Evolutionary conservation across 495 filamentous ascomycete genomes (phyloP), one percentile per base, ranked within the genome.

Genomic region (Penicilliopsis zonata): DNA sequence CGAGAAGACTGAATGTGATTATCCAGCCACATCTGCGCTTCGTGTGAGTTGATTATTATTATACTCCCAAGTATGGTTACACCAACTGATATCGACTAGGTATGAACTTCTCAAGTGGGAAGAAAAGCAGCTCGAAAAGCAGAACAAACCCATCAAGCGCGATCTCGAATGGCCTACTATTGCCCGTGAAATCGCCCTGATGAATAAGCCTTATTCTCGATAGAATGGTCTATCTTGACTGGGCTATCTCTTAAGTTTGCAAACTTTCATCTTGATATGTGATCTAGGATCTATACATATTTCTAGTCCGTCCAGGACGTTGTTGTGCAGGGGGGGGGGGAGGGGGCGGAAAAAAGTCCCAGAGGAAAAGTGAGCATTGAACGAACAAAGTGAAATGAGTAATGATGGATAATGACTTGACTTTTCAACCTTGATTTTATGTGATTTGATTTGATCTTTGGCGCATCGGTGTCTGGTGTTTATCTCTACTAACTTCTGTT

Each of bases 151-250:
- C 1, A 40, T 71, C 5, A 75, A 70, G 40, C 70, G 87, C 24
- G 86, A 95, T 44, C 63, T 94, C 23, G 90, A 98, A 57, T 98
- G 90, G 90, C 64, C 72, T 5, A 83, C 80, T 28, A 76, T 95
- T 41, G 74, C 85, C 3, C 68, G 86, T 18, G 90, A 96, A 62
- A 81, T 98, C 35, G 88, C 90, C 1, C 65, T 82, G 13, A 88
- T 98, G 84, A 98, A 98, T 52, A 80, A 80, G 41, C 90, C 90
- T n/a, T 96, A 96, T 56, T 66, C 70, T 22, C 18, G 31, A 28
- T 49, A 38, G 41, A 24, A 33, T n/a, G n/a, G n/a, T n/a, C n/a
- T n/a, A n/a, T n/a, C n/a, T n/a, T n/a, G n/a, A n/a, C n/a, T n/a
- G n/a, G n/a, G n/a, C n/a, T n/a, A n/a, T n/a, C n/a, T n/a, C n/a